Evolutionary conservation across 495 filamentous ascomycete genomes (phyloP).

Genomic region (Penicillium bovifimosum): DNA sequence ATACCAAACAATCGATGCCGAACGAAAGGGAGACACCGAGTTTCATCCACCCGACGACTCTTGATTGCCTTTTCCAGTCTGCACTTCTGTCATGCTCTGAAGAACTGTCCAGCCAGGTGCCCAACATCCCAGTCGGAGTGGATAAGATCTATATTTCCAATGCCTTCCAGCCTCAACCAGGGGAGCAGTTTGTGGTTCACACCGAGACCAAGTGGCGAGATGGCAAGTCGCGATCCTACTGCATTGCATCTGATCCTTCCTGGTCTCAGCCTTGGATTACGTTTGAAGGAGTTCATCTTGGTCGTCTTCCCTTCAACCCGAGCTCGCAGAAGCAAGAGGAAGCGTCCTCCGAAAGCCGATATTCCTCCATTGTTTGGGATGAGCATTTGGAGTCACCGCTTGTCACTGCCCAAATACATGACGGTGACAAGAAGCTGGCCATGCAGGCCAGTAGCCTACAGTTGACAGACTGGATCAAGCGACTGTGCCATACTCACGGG

Average conservation of each 20-base stretch:
- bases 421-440: slow-evolving; percentile 1
- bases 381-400: slow-evolving; percentile 19
- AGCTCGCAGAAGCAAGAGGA: slow-evolving; percentile 14
- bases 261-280: slow-evolving; percentile 17
- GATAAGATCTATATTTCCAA: slow-evolving; percentile 20
- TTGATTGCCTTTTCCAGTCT: slow-evolving; percentile 31
- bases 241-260: slow-evolving; percentile 16
- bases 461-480: slow-evolving; percentile 15
- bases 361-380: slow-evolving; percentile 16
- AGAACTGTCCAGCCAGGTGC: slow-evolving; percentile 9
- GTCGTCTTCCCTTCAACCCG: slow-evolving; percentile 16
- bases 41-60: slow-evolving; percentile 31
- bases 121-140: slow-evolving; percentile 21
- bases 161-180: slow-evolving; percentile 9
- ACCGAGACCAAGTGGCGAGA: slow-evolving; percentile 12
- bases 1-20: slow-evolving; percentile 21
- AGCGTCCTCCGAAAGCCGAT: slow-evolving; percentile 7
- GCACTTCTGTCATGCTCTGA: slow-evolving; percentile 20
- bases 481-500: slow-evolving; percentile 17
- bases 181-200: slow-evolving; percentile 17
- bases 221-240: slow-evolving; percentile 14
- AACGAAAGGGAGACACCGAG: slow-evolving; percentile 15
- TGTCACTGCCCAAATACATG: not conserved
- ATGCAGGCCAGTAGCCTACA: slow-evolving; percentile 8
- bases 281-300: slow-evolving; percentile 21